phyloP scores from a whole-genome alignment of 345 rosid genomes.

The Balakata baccata region DNA sequence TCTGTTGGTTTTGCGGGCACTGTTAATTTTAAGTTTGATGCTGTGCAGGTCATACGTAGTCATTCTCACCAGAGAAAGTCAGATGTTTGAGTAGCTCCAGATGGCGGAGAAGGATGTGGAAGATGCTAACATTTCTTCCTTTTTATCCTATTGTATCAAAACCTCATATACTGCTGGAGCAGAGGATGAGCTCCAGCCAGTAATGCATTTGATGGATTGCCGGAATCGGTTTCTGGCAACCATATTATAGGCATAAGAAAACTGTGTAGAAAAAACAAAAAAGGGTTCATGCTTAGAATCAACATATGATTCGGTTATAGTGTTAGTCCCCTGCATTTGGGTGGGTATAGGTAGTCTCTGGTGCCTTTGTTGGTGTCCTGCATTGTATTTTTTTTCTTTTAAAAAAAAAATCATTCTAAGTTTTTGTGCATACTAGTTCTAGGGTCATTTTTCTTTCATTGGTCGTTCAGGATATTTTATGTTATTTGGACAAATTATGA shows the following conservation, averaged over 20 bases:
- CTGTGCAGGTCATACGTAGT: slow-evolving; percentile 70
- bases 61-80: slow-evolving; percentile 64
- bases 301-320: slow-evolving; percentile 73
- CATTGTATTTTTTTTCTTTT: slow-evolving; percentile 22
- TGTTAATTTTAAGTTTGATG: background rate
- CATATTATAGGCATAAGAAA: slow-evolving; percentile 37
- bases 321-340: slow-evolving; percentile 51
- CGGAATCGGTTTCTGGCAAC: slow-evolving; percentile 43
- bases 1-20: background rate
- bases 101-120: slow-evolving; percentile 49
- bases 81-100: slow-evolving; percentile 46
- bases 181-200: slow-evolving; percentile 37
- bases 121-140: slow-evolving; percentile 44
- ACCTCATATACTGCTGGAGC: slow-evolving; percentile 32
- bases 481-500: slow-evolving; percentile 17
- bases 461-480: slow-evolving; percentile 1
- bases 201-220: slow-evolving; percentile 42
- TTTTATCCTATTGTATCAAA: slow-evolving; percentile 33
- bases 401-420: slow-evolving; percentile 11
- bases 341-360: slow-evolving; percentile 39
- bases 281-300: slow-evolving; percentile 45
- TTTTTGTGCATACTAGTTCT: slow-evolving; percentile 39
- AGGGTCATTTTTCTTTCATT: slow-evolving; percentile 11
- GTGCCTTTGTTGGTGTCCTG: slow-evolving; percentile 38
- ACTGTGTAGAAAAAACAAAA: slow-evolving; percentile 26